These are phyloP conservation scores for Multifurca ochricompacta DNA, from an alignment of 768 basidiomycete genomes.

Conservation along the genomic window DNA sequence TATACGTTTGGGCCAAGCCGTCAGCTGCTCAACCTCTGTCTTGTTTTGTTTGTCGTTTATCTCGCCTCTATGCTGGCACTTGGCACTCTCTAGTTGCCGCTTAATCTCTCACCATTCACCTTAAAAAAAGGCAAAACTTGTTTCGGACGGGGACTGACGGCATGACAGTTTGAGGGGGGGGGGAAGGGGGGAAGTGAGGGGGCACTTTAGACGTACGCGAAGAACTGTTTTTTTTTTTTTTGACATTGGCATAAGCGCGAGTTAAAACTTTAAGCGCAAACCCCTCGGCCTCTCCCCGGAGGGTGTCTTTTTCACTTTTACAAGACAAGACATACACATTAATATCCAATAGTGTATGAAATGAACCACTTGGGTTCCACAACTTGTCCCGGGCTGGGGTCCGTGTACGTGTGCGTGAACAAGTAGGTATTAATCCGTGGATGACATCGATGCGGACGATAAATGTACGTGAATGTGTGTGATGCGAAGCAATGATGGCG, in stretches of 20 bases:
- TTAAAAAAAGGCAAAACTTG: neutral
- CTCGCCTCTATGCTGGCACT: no score
- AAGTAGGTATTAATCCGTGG: slow-evolving; percentile 4
- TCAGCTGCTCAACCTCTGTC: neutral
- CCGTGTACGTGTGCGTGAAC: neutral
- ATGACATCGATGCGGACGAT: no score
- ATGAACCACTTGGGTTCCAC: neutral
- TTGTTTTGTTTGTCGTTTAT: neutral
- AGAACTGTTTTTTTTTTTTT: neutral
- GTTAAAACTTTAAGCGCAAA: neutral
- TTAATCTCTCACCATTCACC: no score
- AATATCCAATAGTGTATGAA: no score
- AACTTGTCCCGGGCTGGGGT: neutral
- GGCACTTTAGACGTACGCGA: neutral
- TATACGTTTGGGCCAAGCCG: no score
- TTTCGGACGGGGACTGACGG: neutral
- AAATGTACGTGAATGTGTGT: neutral
- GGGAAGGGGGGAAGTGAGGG: neutral
- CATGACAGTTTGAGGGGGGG: neutral
- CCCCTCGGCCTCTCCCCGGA: neutral
- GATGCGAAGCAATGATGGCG: neutral
- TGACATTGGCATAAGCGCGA: neutral
- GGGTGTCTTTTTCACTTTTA: neutral
- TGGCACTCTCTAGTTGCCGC: no score
- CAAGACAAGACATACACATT: no score